Base-by-base conservation (phyloP, 31 red algal genomes). In the Asparagopsis taxiformis region DNA sequence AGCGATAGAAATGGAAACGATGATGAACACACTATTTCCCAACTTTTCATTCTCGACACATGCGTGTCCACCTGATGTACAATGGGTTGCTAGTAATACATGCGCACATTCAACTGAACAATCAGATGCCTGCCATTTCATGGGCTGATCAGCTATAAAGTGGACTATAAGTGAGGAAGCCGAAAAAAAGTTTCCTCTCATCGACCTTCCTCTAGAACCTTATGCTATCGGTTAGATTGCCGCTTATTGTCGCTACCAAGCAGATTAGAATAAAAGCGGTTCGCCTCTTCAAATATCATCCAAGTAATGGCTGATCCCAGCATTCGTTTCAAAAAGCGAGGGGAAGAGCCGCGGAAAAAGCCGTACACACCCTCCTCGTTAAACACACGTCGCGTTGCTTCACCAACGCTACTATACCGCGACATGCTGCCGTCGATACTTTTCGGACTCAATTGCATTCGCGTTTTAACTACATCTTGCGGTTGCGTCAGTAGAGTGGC, bases 231-330 rank as follows among this genome's bases (percentile, higher is more conserved):
- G 6, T 19, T 32, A 30, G 58, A 32, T 9, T 46, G 41, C 20
- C 29, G 25, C 23, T 61, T 60, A 32, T 60, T 51, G 25, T 59
- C 54, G 35, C 65, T 48, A 30, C 23, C 60, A 23, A 77, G 13
- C 17, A 87, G 17, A 34, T 65, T 56, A 54, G 54, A 53, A 57
- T 85, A 93, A 24, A 85, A 86, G 37, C 11, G 60, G 50, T 85
- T 91, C 51, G 70, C 68, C 65, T 98, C 95, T 55, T 98, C 95
- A 68, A 93, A 98, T 9, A 98, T 88, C 95, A 94, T 98, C 95
- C 95, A 98, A 28, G 90, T 93, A 60, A 98, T 93, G 33, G 95
- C 95, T 13, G 83, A 84, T 48, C 95, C 95, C 46, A 98, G 74
- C 23, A 91, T 91, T n/a, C 95, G 86, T 63, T 98, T 98, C 3